phyloP scores from a whole-genome alignment of 441 rosid species.

The Eutrema salsugineum region DNA sequence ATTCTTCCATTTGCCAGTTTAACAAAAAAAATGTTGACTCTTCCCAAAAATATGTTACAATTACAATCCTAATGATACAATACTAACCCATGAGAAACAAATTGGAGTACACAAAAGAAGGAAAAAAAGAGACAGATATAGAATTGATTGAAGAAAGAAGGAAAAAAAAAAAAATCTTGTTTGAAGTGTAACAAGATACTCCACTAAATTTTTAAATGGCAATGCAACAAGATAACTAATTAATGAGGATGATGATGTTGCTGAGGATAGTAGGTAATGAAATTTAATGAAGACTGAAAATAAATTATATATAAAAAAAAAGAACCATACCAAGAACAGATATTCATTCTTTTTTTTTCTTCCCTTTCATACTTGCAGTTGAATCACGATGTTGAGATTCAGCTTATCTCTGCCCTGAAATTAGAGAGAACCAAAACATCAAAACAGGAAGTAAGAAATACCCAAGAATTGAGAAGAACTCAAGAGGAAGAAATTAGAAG shows the following conservation, averaged over 20 bases:
- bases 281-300: constrained; percentile 17
- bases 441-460: not conserved
- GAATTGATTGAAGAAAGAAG: constrained; percentile 12
- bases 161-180: not conserved
- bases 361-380: constrained; percentile 42
- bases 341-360: constrained; percentile 40
- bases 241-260: constrained; percentile 30
- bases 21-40: constrained; percentile 1
- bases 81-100: constrained; percentile 6
- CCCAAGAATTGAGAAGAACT: not conserved
- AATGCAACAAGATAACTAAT: constrained; percentile 6
- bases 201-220: not conserved
- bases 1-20: constrained; percentile 8
- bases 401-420: not conserved
- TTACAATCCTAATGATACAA: constrained; percentile 11
- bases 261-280: constrained; percentile 26
- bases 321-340: constrained; percentile 52
- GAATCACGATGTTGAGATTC: constrained; percentile 15
- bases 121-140: not conserved
- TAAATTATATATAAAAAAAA: constrained; percentile 30
- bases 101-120: not conserved
- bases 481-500: not conserved
- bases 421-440: constrained; percentile 3
- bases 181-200: constrained; percentile 16
- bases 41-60: constrained; percentile 12